phyloP scores from a whole-genome alignment of 2,329 filamentous ascomycete species.

The Paradendryphiella salina region DNA sequence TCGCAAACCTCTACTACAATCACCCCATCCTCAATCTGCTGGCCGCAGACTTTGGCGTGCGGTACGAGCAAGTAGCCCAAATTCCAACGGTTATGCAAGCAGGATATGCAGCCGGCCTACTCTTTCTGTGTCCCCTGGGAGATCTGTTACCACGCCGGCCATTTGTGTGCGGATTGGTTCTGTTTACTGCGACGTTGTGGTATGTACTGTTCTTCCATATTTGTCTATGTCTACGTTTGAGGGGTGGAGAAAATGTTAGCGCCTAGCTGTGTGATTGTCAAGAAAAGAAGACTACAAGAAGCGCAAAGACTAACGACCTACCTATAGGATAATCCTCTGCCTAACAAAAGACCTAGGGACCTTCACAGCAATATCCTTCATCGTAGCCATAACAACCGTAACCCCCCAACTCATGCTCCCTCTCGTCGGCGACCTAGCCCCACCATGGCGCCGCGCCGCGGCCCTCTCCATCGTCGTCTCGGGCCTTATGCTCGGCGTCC shows the following conservation, averaged over 20 bases:
- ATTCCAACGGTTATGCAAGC: constrained; percentile 79
- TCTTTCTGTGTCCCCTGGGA: constrained; percentile 76
- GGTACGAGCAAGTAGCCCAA: constrained; percentile 66
- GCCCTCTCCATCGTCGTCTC: constrained; percentile 75
- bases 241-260: too few relatives aligned
- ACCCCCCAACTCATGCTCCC: constrained; percentile 77
- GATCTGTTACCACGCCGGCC: constrained; percentile 69
- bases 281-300: too few relatives aligned
- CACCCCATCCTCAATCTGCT: constrained; percentile 79
- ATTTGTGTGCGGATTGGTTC: constrained; percentile 69
- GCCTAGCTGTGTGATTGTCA: too few relatives aligned
- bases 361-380: constrained; percentile 72
- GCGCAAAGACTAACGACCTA: not conserved
- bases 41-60: constrained; percentile 69
- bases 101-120: constrained; percentile 73
- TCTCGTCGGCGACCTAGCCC: constrained; percentile 76
- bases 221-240: too few relatives aligned
- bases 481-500: constrained; percentile 73
- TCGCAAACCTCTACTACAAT: constrained; percentile 81
- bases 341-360: constrained; percentile 65
- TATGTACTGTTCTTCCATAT: constrained; percentile 45
- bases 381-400: constrained; percentile 76
- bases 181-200: constrained; percentile 69
- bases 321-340: constrained; percentile 63
- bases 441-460: constrained; percentile 66